Base-by-base conservation (phyloP, 2,329 filamentous ascomycete genomes). In the Sclerotinia spermophila region DNA sequence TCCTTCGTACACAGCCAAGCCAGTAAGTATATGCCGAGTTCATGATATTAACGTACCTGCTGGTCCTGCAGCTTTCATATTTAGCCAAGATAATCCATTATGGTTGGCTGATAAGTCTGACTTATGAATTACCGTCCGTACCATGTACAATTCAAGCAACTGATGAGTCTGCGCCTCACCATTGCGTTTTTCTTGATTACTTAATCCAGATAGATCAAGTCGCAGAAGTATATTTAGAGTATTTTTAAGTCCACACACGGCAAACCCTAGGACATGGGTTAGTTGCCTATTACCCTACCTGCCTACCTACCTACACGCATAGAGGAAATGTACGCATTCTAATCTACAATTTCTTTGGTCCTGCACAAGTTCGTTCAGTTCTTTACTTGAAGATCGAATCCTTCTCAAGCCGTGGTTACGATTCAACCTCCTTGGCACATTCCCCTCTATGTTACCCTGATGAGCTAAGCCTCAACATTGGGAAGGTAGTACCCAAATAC, bases 31-130 rank as follows among this genome's bases (percentile, higher is more conserved):
- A 38, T 38, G 61, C 44, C 44, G n/a, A 64, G 24, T 21, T 27
- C n/a, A 53, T 48, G 30, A 62, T 48, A 65, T 40, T 24, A 65
- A 51, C 1, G 21, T 51, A 51, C 44, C 61, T 65, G 30, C 61
- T 38, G 44, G 44, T 51, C 44, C 61, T 65, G 30, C 61, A 65
- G 44, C 61, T 51, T 65, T 64, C 61, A 65, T 65, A 51, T 65
- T 48, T 51, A 53, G 61, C 3, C 8, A 40, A 65, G 7, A 40
- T 10, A 13, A 21, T 6, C 61, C 15, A 13, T 13, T 38, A 21
- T 48, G 61, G 21, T 64, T 64, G 61, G 44, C 33, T 51, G 61
- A 45, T 11, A 21, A 24, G 40, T 21, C 27, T 33, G 27, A 24
- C 59, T 45, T 33, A 45, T 64, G 33, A 44, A 64, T 64, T 33